Conservation (phyloP, 768 basidiomycete species). For the Lyophyllum decastes region DNA sequence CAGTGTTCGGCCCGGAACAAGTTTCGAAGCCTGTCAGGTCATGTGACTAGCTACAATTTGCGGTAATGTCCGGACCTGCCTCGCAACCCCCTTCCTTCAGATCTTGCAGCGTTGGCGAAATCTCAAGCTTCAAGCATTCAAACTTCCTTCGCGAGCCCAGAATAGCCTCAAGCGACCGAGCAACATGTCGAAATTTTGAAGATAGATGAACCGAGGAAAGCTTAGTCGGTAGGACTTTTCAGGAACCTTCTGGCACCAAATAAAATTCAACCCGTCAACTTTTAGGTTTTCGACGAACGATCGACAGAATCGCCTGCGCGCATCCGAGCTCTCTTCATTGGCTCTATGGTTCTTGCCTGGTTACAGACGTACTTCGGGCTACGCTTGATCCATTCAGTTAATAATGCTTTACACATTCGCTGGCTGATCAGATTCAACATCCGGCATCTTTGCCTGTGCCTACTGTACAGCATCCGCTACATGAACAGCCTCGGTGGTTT, state of each 20-base stretch:
- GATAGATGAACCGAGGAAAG: neutral
- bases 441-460: too few relatives aligned
- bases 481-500: neutral
- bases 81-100: neutral
- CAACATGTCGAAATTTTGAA: neutral
- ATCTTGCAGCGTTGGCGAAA: neutral
- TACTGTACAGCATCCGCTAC: neutral
- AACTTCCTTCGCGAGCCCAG: neutral
- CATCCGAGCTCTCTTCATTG: neutral
- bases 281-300: neutral
- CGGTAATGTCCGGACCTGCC: neutral
- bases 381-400: too few relatives aligned
- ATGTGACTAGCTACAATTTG: neutral
- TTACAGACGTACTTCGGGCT: neutral
- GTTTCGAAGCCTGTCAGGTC: neutral
- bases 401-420: too few relatives aligned
- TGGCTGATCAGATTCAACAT: too few relatives aligned
- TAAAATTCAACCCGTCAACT: neutral
- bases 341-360: neutral
- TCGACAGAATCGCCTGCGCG: neutral
- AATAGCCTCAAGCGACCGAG: neutral
- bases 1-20: too few relatives aligned
- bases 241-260: neutral
- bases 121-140: neutral
- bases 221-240: neutral